These are phyloP conservation scores for Tarenaya hassleriana DNA, from an alignment of 345 rosid species.

Conservation along the genomic window DNA sequence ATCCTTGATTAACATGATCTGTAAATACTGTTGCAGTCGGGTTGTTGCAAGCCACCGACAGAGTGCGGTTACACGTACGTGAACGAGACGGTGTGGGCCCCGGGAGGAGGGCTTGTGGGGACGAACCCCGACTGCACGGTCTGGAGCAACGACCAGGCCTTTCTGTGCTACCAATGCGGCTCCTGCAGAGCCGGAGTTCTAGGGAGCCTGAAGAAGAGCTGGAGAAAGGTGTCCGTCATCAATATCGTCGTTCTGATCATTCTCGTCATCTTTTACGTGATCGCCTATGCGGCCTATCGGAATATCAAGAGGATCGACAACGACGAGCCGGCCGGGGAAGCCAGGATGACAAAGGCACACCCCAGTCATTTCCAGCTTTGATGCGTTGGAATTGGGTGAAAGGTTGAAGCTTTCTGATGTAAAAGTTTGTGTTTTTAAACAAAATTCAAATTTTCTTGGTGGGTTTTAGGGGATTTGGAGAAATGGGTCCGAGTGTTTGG, in stretches of 20 bases:
- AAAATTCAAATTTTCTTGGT: too few relatives aligned
- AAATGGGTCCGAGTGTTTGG: too few relatives aligned
- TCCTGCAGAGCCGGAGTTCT: constrained; percentile 95
- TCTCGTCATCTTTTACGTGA: constrained; percentile 66
- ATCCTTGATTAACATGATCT: too few relatives aligned
- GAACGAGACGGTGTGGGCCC: constrained; percentile 70
- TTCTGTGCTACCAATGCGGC: constrained; percentile 63
- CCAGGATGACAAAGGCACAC: constrained; percentile 67
- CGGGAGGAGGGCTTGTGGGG: constrained; percentile 32
- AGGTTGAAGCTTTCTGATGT: neutral
- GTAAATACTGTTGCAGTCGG: constrained; percentile 43
- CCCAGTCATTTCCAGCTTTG: constrained; percentile 61
- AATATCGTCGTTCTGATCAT: constrained; percentile 72
- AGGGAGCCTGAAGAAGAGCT: constrained; percentile 76
- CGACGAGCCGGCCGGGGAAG: constrained; percentile 66
- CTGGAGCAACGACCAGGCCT: constrained; percentile 72
- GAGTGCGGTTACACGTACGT: constrained; percentile 60
- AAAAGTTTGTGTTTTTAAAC: too few relatives aligned
- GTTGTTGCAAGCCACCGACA: constrained; percentile 95
- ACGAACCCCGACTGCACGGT: constrained; percentile 46
- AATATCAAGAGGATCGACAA: constrained; percentile 77
- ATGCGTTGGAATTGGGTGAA: neutral
- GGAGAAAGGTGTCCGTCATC: constrained; percentile 90
- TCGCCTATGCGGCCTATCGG: constrained; percentile 70
- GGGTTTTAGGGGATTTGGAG: too few relatives aligned